Evolutionary conservation across 257 asterid genomes (phyloP), one percentile per base, ranked within the genome.

Genomic region (Pogostemon cablin): DNA sequence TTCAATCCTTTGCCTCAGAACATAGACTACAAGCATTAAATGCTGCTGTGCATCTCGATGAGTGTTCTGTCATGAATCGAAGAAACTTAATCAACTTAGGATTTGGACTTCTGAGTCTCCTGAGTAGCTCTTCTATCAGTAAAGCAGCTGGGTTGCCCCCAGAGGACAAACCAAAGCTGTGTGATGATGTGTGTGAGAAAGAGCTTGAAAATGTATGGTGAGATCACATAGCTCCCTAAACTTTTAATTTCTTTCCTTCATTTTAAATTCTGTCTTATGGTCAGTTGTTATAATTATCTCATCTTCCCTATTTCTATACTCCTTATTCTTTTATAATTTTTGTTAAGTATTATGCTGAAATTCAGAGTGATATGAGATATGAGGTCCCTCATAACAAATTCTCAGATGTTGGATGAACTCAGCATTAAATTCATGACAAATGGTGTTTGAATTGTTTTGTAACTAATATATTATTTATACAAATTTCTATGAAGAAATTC

Each of bases 131-230:
- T 38, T 54, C 69, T 73, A 69, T 69, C 72, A 80, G 84, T 44
- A 82, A 80, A 65, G 96, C 96, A 32, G 96, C 95, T 80, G 98
- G 98, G 44, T 84, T 93, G 84, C 98, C 99, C 42, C 98, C 89
- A 1, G 98, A 93, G 77, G 89, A 93, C 53, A 89, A 91, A 71
- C 97, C 98, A 43, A 93, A 71, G 81, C 83, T 89, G 43, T 93
- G 99, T 25, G 96, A 93, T 15, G 90, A 79, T 52, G 78, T 69
- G 34, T 93, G 99, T 79, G 93, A 76, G 84, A 91, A 91, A 83
- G 95, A 89, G 95, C 93, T 89, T 80, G 93, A 87, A 86, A 89
- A 89, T 85, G 96, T 89, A 89, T 82, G 93, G 93, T 85, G 93
- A 89, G 90, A 76, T 75, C 78, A 81, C 80, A 72, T 69, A 68